Evolutionary conservation across 1,284 basidiomycete species (phyloP).

Genomic region (Takashimella koratensis): DNA sequence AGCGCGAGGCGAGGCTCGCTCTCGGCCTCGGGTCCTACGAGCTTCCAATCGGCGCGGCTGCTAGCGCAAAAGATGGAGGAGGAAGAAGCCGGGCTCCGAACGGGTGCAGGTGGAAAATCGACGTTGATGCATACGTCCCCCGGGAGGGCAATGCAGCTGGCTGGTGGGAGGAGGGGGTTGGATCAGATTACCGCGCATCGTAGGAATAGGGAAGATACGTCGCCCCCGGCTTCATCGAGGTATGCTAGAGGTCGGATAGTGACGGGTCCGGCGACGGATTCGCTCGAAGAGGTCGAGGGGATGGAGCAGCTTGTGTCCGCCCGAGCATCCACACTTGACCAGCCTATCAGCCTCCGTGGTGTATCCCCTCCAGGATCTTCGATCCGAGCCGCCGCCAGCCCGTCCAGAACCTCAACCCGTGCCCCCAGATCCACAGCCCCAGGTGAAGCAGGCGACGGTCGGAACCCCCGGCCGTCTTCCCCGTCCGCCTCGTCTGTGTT

Average conservation of each 20-base stretch:
- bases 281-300: neutral
- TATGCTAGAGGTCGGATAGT: neutral
- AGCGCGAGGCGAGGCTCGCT: neutral
- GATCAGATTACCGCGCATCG: too few species aligned
- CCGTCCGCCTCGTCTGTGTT: neutral
- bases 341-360: neutral
- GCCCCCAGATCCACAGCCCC: neutral
- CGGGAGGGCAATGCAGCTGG: neutral
- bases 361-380: neutral
- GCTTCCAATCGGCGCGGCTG: conserved; percentile 39
- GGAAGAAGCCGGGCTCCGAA: neutral
- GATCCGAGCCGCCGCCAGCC: neutral
- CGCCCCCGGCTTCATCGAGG: neutral
- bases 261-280: neutral
- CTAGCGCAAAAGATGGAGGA: conserved; percentile 26
- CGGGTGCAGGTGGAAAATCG: neutral
- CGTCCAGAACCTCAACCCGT: neutral
- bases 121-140: neutral
- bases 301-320: neutral
- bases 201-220: neutral
- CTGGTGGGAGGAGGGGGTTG: neutral
- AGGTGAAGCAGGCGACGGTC: neutral
- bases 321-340: neutral
- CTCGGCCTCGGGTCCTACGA: conserved; percentile 14
- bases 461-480: neutral